These are phyloP conservation scores for Ophidiomyces ophidiicola DNA, from an alignment of 2,329 filamentous ascomycete genomes.

Conservation along the genomic window DNA sequence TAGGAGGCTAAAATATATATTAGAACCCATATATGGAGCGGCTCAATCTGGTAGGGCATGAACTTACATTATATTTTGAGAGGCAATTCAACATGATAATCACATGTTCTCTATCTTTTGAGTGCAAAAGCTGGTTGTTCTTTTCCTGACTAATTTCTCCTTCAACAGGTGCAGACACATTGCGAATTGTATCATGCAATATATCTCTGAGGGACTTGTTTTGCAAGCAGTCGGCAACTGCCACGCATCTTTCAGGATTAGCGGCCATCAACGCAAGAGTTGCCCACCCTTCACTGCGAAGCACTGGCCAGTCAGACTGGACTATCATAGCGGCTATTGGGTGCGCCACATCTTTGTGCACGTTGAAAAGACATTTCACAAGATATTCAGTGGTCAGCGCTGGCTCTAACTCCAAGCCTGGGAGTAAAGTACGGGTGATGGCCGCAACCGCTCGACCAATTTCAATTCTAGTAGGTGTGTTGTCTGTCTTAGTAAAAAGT, in stretches of 20 bases:
- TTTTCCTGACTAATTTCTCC: conserved; percentile 16
- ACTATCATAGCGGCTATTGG: conserved; percentile 35
- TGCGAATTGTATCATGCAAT: conserved; percentile 24
- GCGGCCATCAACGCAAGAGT: conserved; percentile 37
- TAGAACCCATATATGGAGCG: too few relatives aligned
- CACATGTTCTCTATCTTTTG: conserved; percentile 33
- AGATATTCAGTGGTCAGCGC: conserved; percentile 15
- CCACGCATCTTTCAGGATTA: conserved; percentile 22
- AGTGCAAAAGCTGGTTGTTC: conserved; percentile 19
- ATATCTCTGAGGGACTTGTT: conserved; percentile 25
- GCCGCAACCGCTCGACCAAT: conserved; percentile 37
- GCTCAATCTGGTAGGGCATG: conserved; percentile 1
- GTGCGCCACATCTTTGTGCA: conserved; percentile 27
- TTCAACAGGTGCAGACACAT: conserved; percentile 15
- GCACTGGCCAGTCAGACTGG: conserved; percentile 37
- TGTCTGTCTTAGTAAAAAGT: conserved; percentile 33
- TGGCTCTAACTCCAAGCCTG: conserved; percentile 14
- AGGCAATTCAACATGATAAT: conserved; percentile 31
- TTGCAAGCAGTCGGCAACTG: conserved; percentile 27
- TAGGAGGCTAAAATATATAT: conserved; percentile 19
- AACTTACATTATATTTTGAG: conserved; percentile 29
- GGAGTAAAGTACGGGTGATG: conserved; percentile 21
- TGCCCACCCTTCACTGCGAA: conserved; percentile 40
- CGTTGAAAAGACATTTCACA: conserved; percentile 25
- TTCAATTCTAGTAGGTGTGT: conserved; percentile 35